A percentile compares a stretch with the other conserved stretches of the same genome.
Evolutionary conservation across 2,329 filamentous ascomycete genomes (phyloP).

Genomic region (Zasmidium angulare): DNA sequence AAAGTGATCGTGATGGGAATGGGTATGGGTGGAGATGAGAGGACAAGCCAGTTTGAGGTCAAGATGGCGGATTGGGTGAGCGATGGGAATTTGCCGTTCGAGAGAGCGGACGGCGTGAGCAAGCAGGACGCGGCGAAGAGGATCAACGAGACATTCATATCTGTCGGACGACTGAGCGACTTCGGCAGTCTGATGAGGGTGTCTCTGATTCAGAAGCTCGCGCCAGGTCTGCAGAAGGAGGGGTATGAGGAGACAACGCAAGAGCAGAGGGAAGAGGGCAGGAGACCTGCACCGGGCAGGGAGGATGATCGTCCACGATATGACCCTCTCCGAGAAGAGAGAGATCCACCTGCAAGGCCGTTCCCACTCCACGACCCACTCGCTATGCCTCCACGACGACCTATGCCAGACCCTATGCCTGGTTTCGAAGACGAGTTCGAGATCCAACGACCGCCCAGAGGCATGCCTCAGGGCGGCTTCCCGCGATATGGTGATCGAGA

Average conservation of each 20-base stretch:
- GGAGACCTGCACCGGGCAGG: constrained; percentile 23
- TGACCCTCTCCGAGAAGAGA: constrained; percentile 53
- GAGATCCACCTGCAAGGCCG: constrained; percentile 63
- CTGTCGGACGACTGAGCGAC: constrained; percentile 64
- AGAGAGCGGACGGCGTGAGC: constrained; percentile 20
- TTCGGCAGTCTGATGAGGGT: constrained; percentile 72
- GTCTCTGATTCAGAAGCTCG: constrained; percentile 79
- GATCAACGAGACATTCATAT: constrained; percentile 69
- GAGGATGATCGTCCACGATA: constrained; percentile 37
- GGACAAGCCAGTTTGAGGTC: constrained; percentile 75
- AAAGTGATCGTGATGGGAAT: constrained; percentile 84
- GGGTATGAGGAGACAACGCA: constrained; percentile 65
- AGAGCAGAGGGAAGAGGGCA: constrained; percentile 13
- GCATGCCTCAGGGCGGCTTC: constrained; percentile 29
- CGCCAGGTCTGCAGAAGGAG: constrained; percentile 73
- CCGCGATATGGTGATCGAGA: constrained; percentile 78
- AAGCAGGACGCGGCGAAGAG: constrained; percentile 42
- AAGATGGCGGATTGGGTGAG: constrained; percentile 73
- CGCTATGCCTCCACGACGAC: constrained; percentile 57
- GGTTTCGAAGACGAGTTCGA: constrained; percentile 94
- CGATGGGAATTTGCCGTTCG: constrained; percentile 55
- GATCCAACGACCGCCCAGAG: constrained; percentile 66
- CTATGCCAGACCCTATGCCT: constrained; percentile 72
- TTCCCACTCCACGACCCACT: constrained; percentile 61
- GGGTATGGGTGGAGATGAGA: constrained; percentile 71